A percentile compares a stretch with the other conserved stretches of the same genome.
Evolutionary conservation across 2,329 filamentous ascomycete genomes (phyloP).

Genomic region (Ambrosiella cleistominuta): DNA sequence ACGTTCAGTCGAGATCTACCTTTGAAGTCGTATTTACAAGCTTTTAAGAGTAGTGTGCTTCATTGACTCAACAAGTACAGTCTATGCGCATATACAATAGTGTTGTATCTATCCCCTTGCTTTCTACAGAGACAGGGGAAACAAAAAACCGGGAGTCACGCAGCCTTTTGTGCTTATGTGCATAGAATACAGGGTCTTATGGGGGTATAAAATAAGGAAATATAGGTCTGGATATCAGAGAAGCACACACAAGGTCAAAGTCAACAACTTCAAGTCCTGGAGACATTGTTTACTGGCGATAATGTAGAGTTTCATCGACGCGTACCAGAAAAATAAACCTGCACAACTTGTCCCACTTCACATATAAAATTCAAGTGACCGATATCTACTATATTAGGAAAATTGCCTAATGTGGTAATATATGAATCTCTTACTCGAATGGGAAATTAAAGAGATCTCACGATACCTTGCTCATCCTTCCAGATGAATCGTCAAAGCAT

Average conservation of each 20-base stretch:
- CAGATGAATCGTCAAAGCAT: background rate
- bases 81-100: background rate
- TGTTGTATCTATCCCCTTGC: background rate
- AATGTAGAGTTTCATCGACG: background rate
- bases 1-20: background rate
- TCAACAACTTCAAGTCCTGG: background rate
- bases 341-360: background rate
- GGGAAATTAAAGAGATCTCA: background rate
- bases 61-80: background rate
- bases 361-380: background rate
- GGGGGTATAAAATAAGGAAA: conserved; percentile 2
- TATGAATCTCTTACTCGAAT: background rate
- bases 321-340: background rate
- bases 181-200: background rate
- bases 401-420: background rate
- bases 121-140: background rate
- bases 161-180: background rate
- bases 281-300: background rate
- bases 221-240: background rate
- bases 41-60: background rate
- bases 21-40: background rate
- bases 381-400: background rate
- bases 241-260: background rate
- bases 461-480: background rate
- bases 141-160: background rate